Base-by-base conservation (phyloP, 305 asterid species). In the Petunia hybrid region DNA sequence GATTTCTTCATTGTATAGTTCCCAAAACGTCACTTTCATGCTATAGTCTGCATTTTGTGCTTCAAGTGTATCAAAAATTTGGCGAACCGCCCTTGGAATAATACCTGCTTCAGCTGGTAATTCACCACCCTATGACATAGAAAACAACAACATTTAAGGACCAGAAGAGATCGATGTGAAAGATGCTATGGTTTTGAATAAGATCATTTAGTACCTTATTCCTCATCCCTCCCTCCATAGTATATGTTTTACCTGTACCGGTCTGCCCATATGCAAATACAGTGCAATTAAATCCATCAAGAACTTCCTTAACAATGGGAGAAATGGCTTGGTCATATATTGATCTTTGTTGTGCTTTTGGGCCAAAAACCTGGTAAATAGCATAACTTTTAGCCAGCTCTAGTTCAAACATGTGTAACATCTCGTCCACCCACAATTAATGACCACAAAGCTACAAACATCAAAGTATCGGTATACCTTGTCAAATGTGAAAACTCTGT, bases 201-300 rank as follows among this genome's bases (percentile, higher is more conserved):
- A 74, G n/a, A 14, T 45, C n/a, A 80, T 36, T 10, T 51, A 56
- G 78, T 86, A 90, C 98, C 96, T 92, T 94, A 73, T 89, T 90
- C 82, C 88, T 92, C 95, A 89, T 90, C 78, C 96, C 96, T 55
- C 97, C 97, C 69, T 94, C 96, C 97, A 92, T 91, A 42, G 97
- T 90, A 84, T 90, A 91, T 10, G 97, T 91, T 80, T 91, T 91
- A 43, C 97, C 95, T 6, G 97, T 92, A 79, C 95, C 97, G 22
- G 97, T 92, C 83, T 92, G 95, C 83, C 98, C 97, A 80, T 94
- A 93, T 1, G 97, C 97, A 83, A 94, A 92, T 31, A 91, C 95
- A 1, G 97, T 94, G 86, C 96, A 92, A 81, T 91, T 94, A 87
- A 89, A 94, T 57, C 97, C 97, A 61, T 90, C 97, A 61, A 94